phyloP scores from a whole-genome alignment of 257 asterid genomes.

The Nicotiana sylvestris region DNA sequence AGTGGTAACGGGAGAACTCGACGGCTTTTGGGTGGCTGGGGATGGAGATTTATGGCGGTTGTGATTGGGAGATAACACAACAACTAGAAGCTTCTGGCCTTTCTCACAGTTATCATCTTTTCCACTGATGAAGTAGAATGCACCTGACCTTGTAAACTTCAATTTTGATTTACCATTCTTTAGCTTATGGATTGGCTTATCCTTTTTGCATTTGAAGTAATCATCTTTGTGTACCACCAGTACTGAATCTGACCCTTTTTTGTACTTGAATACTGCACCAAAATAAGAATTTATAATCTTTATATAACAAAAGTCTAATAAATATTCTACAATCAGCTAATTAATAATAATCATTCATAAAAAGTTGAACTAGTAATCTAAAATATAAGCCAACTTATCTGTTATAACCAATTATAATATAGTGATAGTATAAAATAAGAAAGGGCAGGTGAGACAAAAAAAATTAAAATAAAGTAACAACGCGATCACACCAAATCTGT shows the following conservation, averaged over 20 bases:
- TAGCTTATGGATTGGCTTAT: conserved; percentile 31
- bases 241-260: conserved; percentile 47
- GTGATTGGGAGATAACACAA: conserved; percentile 45
- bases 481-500: no score
- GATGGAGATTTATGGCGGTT: conserved; percentile 16
- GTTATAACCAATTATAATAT: no score
- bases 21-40: neutral
- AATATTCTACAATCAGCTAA: no score
- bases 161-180: conserved; percentile 44
- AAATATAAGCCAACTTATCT: no score
- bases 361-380: no score
- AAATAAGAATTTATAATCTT: neutral
- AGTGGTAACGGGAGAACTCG: neutral
- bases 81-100: conserved; percentile 50
- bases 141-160: conserved; percentile 48
- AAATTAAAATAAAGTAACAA: no score
- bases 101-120: conserved; percentile 36
- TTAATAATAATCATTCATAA: no score
- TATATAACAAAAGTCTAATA: no score
- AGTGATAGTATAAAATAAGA: no score
- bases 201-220: conserved; percentile 37
- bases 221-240: conserved; percentile 44
- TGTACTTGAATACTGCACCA: conserved; percentile 48
- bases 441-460: no score
- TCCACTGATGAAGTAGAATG: conserved; percentile 59